These are phyloP conservation scores for Remersonia thermophila DNA, from an alignment of 2,329 filamentous ascomycete genomes.

Conservation along the genomic window DNA sequence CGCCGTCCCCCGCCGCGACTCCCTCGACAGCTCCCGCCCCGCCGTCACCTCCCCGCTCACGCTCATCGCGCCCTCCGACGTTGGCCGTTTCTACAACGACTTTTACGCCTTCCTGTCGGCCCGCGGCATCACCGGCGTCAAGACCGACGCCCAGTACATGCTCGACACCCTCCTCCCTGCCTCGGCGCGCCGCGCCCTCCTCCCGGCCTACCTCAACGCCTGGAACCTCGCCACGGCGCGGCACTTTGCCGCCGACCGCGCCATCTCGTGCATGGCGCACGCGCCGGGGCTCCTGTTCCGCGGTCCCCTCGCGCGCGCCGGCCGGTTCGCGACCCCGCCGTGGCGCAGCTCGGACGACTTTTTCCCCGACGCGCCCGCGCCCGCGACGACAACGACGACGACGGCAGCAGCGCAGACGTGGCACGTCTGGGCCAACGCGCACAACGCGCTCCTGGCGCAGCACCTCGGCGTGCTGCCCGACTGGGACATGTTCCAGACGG, in stretches of 20 bases:
- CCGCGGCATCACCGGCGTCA: conserved; percentile 72
- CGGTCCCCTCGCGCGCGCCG: conserved; percentile 65
- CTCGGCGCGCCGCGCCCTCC: conserved; percentile 57
- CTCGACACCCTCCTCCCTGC: conserved; percentile 63
- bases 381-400: too few species aligned
- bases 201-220: conserved; percentile 66
- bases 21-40: conserved; percentile 27
- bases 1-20: conserved; percentile 38
- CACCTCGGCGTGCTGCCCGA: conserved; percentile 82
- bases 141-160: conserved; percentile 88
- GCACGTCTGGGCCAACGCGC: conserved; percentile 91
- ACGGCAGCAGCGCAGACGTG: conserved; percentile 60
- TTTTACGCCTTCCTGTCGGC: conserved; percentile 74
- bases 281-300: conserved; percentile 77
- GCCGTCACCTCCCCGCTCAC: conserved; percentile 49
- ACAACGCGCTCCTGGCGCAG: conserved; percentile 72
- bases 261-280: conserved; percentile 92
- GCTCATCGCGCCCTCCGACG: conserved; percentile 62
- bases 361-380: conserved; percentile 70
- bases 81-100: conserved; percentile 69
- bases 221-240: conserved; percentile 58
- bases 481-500: conserved; percentile 59
- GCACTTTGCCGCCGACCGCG: conserved; percentile 55
- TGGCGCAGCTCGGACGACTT: conserved; percentile 86
- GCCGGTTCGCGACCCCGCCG: conserved; percentile 47